Conservation (phyloP, 352 stramenopile species). For the Plasmopara halstedii region DNA sequence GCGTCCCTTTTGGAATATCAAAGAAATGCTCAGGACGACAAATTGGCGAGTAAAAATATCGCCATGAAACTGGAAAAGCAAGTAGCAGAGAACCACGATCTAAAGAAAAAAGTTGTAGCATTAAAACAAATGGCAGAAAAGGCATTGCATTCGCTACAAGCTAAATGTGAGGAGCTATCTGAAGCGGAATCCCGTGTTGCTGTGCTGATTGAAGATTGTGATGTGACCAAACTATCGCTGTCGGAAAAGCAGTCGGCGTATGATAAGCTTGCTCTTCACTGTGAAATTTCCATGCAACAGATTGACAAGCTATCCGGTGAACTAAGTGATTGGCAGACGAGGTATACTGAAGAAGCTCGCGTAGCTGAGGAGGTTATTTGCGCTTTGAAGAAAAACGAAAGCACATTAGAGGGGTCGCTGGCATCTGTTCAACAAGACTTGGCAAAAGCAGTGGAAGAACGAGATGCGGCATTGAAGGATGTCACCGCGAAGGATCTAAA, state of each 20-base stretch:
- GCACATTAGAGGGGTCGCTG: constrained; percentile 10
- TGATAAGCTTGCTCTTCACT: constrained; percentile 8
- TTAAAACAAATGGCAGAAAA: constrained; percentile 31
- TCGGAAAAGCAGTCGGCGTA: constrained; percentile 11
- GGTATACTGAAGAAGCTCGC: constrained; percentile 7
- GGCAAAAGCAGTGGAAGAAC: constrained; percentile 23
- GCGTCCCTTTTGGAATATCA: constrained; percentile 5
- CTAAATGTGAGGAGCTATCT: constrained; percentile 15
- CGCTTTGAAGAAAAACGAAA: constrained; percentile 11
- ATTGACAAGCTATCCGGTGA: constrained; percentile 17
- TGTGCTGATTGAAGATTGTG: constrained; percentile 16
- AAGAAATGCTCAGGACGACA: constrained; percentile 14
- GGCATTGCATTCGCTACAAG: constrained; percentile 23
- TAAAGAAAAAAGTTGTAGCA: constrained; percentile 22
- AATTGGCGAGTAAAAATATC: constrained; percentile 11
- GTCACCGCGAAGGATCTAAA: constrained; percentile 25
- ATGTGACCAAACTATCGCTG: constrained; percentile 11
- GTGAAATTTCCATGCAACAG: constrained; percentile 15
- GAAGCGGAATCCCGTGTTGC: constrained; percentile 15
- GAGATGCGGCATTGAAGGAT: constrained; percentile 24
- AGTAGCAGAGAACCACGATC: constrained; percentile 12
- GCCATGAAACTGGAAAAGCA: constrained; percentile 22
- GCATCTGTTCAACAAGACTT: constrained; percentile 16
- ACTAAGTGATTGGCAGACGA: constrained; percentile 4
- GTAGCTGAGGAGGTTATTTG: constrained; percentile 11